These are phyloP conservation scores for Boletus huronensis DNA, from an alignment of 768 basidiomycete species.

Conservation along the genomic window DNA sequence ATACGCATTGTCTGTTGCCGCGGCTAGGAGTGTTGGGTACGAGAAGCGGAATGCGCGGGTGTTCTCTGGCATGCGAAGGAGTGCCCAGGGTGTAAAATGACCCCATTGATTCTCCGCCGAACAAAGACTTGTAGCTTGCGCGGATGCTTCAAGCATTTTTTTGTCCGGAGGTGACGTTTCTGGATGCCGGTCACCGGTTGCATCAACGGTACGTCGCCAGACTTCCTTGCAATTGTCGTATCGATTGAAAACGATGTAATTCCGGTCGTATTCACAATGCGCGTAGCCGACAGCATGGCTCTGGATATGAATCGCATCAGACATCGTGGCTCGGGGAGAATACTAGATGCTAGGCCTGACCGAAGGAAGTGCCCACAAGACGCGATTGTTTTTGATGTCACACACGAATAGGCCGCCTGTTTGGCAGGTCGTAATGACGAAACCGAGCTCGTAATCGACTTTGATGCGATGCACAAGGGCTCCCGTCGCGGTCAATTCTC, in stretches of 20 bases:
- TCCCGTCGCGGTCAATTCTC: conserved; percentile 34
- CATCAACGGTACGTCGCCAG: conserved; percentile 51
- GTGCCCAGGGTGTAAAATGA: conserved; percentile 61
- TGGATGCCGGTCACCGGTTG: conserved; percentile 21
- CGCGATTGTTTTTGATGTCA: conserved; percentile 44
- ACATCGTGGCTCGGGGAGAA: neutral
- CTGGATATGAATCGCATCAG: conserved; percentile 7
- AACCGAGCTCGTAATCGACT: conserved; percentile 59
- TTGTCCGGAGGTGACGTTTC: conserved; percentile 34
- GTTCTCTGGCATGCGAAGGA: conserved; percentile 45
- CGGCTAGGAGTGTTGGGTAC: conserved; percentile 61
- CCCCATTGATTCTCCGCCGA: conserved; percentile 34
- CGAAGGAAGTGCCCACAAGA: conserved; percentile 61
- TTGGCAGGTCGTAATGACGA: conserved; percentile 55
- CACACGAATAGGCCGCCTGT: conserved; percentile 57
- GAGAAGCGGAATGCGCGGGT: conserved; percentile 60
- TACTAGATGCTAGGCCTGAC: conserved; percentile 34
- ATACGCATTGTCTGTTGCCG: conserved; percentile 43
- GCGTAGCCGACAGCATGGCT: conserved; percentile 37
- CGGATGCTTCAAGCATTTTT: conserved; percentile 23
- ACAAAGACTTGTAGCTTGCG: conserved; percentile 13
- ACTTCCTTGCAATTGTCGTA: conserved; percentile 58
- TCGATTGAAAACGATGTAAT: conserved; percentile 71
- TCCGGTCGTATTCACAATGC: conserved; percentile 70
- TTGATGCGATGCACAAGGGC: conserved; percentile 67